phyloP scores from a whole-genome alignment of 139 green algal genomes.

The Picochlorum sp. region DNA sequence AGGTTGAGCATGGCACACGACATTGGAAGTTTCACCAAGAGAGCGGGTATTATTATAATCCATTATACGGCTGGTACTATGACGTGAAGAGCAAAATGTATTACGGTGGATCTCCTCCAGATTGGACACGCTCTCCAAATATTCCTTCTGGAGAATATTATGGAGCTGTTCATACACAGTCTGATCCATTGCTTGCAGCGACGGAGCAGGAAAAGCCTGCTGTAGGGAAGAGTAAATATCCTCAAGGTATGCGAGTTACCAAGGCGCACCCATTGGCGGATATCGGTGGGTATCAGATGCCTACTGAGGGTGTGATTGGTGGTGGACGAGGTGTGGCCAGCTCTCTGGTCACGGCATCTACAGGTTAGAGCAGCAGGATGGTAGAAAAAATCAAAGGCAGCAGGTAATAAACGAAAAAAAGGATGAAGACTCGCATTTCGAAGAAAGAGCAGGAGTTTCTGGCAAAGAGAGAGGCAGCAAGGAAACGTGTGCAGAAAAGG shows the following conservation, averaged over 20 bases:
- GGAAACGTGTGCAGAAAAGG: slow-evolving; percentile 53
- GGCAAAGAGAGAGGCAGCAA: slow-evolving; percentile 58
- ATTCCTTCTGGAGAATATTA: slow-evolving; percentile 25
- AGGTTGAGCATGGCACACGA: not conserved
- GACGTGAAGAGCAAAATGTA: slow-evolving; percentile 58
- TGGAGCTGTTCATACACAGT: slow-evolving; percentile 16
- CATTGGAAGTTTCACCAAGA: slow-evolving; percentile 14
- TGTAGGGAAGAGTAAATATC: not conserved
- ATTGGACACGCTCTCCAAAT: slow-evolving; percentile 45
- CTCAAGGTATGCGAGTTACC: slow-evolving; percentile 2
- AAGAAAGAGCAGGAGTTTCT: slow-evolving; percentile 59
- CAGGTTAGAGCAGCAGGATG: not conserved
- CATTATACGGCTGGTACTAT: slow-evolving; percentile 52
- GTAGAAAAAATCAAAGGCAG: not conserved
- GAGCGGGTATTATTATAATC: slow-evolving; percentile 62
- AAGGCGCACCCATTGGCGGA: slow-evolving; percentile 44
- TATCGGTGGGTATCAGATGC: slow-evolving; percentile 50
- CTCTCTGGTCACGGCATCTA: not conserved
- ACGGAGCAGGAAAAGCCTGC: slow-evolving; percentile 1
- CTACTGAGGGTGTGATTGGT: slow-evolving; percentile 23
- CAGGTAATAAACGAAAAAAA: not conserved
- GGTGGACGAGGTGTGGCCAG: slow-evolving; percentile 31
- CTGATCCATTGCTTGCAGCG: slow-evolving; percentile 17
- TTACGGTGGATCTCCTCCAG: slow-evolving; percentile 62
- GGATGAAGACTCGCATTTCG: slow-evolving; percentile 29